Percentiles rank a stretch among this genome's conserved stretches.
These are phyloP conservation scores for Xylaria longipes DNA, from an alignment of 495 filamentous ascomycete species.

Conservation along the genomic window DNA sequence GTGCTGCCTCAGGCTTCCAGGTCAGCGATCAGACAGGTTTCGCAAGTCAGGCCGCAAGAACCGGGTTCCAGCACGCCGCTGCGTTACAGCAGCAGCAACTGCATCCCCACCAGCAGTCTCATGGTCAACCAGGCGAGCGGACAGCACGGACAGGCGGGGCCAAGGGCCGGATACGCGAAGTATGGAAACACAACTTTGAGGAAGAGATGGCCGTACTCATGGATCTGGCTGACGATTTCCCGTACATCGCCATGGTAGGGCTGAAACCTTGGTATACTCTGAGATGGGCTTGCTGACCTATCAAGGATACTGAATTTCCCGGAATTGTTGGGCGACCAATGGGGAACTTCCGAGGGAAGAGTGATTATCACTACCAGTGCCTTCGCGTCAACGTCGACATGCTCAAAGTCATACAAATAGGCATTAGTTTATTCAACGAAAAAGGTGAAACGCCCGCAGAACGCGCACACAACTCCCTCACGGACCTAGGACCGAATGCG, in stretches of 20 bases:
- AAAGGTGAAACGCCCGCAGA: conserved; percentile 84
- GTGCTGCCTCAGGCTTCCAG: conserved; percentile 55
- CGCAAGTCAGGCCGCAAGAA: conserved; percentile 86
- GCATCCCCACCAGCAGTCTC: conserved; percentile 60
- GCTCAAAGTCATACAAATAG: conserved; percentile 95
- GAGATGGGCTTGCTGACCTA: conserved; percentile 34
- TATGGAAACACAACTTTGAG: conserved; percentile 90
- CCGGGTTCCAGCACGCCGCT: conserved; percentile 82
- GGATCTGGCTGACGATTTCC: conserved; percentile 83
- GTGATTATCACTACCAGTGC: conserved; percentile 98
- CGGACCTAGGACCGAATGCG: conserved; percentile 46
- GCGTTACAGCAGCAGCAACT: conserved; percentile 62
- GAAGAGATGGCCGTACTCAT: conserved; percentile 85
- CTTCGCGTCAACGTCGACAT: conserved; percentile 96
- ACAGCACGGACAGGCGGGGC: conserved; percentile 49
- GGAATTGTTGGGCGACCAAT: conserved; percentile 95
- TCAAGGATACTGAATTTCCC: conserved; percentile 95
- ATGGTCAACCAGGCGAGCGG: conserved; percentile 55
- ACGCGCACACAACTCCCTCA: conserved; percentile 61
- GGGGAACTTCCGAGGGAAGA: conserved; percentile 89
- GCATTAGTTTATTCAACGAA: conserved; percentile 87
- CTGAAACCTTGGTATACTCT: conserved; percentile 13
- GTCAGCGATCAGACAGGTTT: conserved; percentile 79
- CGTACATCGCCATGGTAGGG: conserved; percentile 93
- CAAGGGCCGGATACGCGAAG: conserved; percentile 86